Conservation (phyloP, 2,329 filamentous ascomycete genomes). For the Xylaria sp. region DNA sequence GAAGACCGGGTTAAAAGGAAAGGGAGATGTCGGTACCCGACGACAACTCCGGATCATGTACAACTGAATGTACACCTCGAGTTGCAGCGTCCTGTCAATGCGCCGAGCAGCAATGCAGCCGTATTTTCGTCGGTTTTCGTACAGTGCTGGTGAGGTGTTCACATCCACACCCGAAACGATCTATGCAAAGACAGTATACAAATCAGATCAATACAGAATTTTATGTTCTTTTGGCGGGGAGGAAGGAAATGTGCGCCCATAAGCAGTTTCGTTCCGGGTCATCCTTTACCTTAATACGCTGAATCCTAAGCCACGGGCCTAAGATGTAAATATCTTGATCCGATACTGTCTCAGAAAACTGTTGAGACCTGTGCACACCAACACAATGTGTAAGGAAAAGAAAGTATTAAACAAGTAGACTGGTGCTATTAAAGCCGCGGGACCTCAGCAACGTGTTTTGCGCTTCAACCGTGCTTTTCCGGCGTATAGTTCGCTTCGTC, state of each 20-base stretch:
- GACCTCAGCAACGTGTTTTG: background rate
- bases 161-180: conserved; percentile 13
- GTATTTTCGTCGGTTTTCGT: background rate
- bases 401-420: conserved; percentile 33
- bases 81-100: conserved; percentile 12
- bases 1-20: conserved; percentile 22
- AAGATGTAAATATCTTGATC: background rate
- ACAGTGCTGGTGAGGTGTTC: conserved; percentile 13
- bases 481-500: background rate
- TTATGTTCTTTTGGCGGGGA: background rate
- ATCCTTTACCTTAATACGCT: conserved; percentile 25
- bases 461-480: background rate
- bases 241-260: conserved; percentile 1
- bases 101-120: conserved; percentile 11
- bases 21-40: conserved; percentile 19
- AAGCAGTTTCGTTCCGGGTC: conserved; percentile 14
- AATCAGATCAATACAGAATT: conserved; percentile 14
- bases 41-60: conserved; percentile 9
- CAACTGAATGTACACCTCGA: conserved; percentile 5
- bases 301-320: conserved; percentile 12
- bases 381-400: conserved; percentile 20
- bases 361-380: conserved; percentile 9
- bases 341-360: conserved; percentile 29
- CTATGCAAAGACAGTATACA: conserved; percentile 14
- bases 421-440: conserved; percentile 12